Base-by-base conservation (phyloP, 2,329 filamentous ascomycete species). In the Aspergillus carbonarius region DNA sequence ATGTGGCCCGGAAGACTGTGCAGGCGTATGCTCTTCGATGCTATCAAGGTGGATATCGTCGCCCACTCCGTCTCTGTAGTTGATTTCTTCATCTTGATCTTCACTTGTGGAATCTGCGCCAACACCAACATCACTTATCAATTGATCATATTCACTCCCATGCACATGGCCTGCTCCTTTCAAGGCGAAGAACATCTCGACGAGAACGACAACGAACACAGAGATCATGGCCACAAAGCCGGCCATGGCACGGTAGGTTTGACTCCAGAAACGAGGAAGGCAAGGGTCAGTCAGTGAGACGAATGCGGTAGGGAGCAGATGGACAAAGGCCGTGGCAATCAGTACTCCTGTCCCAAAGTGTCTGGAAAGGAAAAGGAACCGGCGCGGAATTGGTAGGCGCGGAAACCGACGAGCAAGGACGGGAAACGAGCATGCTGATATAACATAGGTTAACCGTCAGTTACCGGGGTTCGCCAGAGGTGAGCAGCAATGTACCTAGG, bases 181-280 rank as follows among this genome's bases (percentile, higher is more conserved):
- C 54, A 88, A 89, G 0, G 92, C 92, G 66, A 98, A 88, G 72
- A 92, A 92, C 78, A 95, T 96, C 74, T 98, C 93, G 54, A 97
- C 83, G 2, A 86, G 85, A 6, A 96, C 91, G 3, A 97, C 92
- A 4, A 90, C 79, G 59, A 96, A 82, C n/a, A 91, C 90, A 10
- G 90, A 87, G 9, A 87, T 75, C 90, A 96, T 93, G 57, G 91
- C 89, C 48, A 96, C 85, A 49, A 95, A 81, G 2, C 92, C 92
- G 0, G 91, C 87, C 72, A 96, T 88, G 5, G 91, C 90, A 48
- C 82, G 85, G 72, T 95, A 96, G n/a, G 85, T 84, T 62, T 88
- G 70, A 72, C 85, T 93, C 84, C 93, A 96, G 71, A 92, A 89
- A 58, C 83, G 80, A 8, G 92, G 90, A 0, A 96, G 85, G 74